Conservation (phyloP, 306 rosid genomes). For the Macrotyloma uniflorum region DNA sequence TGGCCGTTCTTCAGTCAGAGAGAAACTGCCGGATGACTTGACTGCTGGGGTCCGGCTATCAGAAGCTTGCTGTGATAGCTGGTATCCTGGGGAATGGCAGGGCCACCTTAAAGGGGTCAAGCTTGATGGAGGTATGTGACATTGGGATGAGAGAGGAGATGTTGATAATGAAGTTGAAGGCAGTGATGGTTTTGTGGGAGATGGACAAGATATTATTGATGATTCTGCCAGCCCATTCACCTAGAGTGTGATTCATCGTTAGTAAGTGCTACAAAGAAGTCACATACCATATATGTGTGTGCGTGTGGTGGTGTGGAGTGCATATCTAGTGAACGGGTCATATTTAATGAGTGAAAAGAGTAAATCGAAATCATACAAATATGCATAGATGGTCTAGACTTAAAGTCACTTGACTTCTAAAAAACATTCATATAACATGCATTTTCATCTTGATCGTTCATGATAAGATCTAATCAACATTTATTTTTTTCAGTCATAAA, state of each 20-base stretch:
- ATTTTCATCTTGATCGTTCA: no score
- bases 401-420: no score
- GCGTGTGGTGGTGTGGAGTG: not conserved
- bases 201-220: conserved; percentile 52
- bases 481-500: no score
- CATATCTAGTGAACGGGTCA: not conserved
- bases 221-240: conserved; percentile 62
- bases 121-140: conserved; percentile 57
- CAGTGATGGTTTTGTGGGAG: conserved; percentile 67
- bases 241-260: conserved; percentile 46
- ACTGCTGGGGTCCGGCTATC: conserved; percentile 57
- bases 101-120: conserved; percentile 63
- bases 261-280: conserved; percentile 22
- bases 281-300: not conserved
- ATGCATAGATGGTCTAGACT: no score
- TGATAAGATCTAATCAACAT: no score
- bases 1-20: conserved; percentile 70
- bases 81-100: conserved; percentile 71
- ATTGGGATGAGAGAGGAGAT: conserved; percentile 71
- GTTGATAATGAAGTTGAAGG: conserved; percentile 70
- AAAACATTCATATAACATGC: no score
- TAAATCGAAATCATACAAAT: no score
- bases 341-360: no score
- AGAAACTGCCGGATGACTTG: conserved; percentile 67
- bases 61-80: conserved; percentile 62